Evolutionary conservation across 2,329 filamentous ascomycete species (phyloP).

Genomic region (Alternaria sp.): DNA sequence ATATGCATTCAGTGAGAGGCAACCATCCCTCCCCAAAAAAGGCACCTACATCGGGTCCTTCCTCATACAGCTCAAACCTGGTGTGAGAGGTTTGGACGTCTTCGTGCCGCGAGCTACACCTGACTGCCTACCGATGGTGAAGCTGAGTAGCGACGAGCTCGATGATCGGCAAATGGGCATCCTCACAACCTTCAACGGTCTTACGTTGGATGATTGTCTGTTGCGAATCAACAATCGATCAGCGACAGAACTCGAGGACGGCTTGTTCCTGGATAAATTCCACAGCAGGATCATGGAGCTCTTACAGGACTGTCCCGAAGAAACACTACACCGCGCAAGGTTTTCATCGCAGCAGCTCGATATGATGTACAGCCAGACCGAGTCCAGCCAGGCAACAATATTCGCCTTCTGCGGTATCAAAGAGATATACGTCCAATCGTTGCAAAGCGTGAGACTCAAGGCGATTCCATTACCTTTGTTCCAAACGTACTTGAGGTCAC

Average conservation of each 20-base stretch:
- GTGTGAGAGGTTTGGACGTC: constrained; percentile 55
- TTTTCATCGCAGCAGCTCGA: constrained; percentile 56
- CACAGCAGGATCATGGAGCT: constrained; percentile 49
- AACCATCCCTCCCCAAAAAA: constrained; percentile 59
- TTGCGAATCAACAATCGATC: constrained; percentile 42
- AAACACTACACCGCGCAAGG: constrained; percentile 54
- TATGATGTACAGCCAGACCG: constrained; percentile 42
- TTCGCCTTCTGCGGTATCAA: constrained; percentile 58
- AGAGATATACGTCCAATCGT: constrained; percentile 51
- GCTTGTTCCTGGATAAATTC: constrained; percentile 42
- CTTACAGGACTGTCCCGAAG: constrained; percentile 50
- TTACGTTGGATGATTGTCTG: constrained; percentile 44
- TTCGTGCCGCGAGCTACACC: constrained; percentile 53
- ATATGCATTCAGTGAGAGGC: constrained; percentile 60
- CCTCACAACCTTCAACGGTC: constrained; percentile 38
- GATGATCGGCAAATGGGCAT: constrained; percentile 34
- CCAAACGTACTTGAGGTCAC: constrained; percentile 55
- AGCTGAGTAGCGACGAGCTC: constrained; percentile 46
- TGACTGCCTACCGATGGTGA: constrained; percentile 57
- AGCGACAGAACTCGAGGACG: constrained; percentile 24
- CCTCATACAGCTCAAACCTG: constrained; percentile 50
- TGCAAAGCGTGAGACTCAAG: constrained; percentile 41
- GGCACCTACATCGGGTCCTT: constrained; percentile 53
- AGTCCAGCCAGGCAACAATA: constrained; percentile 46
- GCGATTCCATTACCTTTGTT: constrained; percentile 58